Evolutionary conservation across 805 yeast genomes (phyloP).

Genomic region (Candida methanosorbosa): DNA sequence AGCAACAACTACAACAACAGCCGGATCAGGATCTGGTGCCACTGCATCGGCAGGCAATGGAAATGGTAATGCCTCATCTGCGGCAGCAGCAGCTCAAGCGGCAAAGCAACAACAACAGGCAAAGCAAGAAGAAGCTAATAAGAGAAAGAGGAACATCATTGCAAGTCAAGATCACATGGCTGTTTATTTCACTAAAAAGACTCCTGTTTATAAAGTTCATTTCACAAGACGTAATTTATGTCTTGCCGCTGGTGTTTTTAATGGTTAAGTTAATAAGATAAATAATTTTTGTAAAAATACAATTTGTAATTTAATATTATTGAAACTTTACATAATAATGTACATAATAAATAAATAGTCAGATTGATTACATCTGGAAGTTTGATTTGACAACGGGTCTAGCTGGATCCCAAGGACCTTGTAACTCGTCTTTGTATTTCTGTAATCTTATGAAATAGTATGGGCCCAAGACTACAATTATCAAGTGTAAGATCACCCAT

Average conservation of each 20-base stretch:
- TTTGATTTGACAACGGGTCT: constrained; percentile 46
- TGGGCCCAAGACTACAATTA: constrained; percentile 53
- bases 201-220: constrained; percentile 89
- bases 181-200: constrained; percentile 85
- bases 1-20: constrained; percentile 3
- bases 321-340: not conserved
- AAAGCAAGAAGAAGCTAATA: constrained; percentile 36
- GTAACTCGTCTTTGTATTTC: constrained; percentile 73
- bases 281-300: not conserved
- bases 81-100: constrained; percentile 8
- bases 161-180: constrained; percentile 89
- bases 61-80: constrained; percentile 8
- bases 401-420: constrained; percentile 93
- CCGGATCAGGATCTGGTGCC: constrained; percentile 15
- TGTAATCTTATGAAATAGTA: constrained; percentile 63
- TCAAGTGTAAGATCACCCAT: constrained; percentile 42
- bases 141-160: constrained; percentile 59
- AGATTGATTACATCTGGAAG: too few relatives aligned
- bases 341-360: too few relatives aligned
- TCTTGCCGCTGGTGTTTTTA: constrained; percentile 86
- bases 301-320: not conserved
- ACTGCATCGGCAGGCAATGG: constrained; percentile 14
- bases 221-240: constrained; percentile 88
- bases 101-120: too few relatives aligned
- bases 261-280: constrained; percentile 29